These are phyloP conservation scores for Tarenaya hassleriana DNA, from an alignment of 345 rosid species.

Conservation along the genomic window DNA sequence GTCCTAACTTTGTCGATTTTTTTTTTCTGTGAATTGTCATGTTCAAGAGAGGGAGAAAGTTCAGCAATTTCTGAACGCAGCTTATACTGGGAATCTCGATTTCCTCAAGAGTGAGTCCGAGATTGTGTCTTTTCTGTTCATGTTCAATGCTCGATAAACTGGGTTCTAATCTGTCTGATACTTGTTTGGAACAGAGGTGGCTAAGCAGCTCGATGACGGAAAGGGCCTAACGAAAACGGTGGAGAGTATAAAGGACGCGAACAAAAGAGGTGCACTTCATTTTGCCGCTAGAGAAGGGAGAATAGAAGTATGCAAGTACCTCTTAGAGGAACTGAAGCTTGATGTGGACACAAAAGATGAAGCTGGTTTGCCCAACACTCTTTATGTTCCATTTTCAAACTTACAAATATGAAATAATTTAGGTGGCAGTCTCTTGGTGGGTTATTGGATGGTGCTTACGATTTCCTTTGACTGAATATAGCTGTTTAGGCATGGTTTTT, in stretches of 20 bases:
- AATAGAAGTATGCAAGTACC: conserved; percentile 72
- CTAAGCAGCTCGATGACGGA: conserved; percentile 75
- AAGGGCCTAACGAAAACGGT: conserved; percentile 56
- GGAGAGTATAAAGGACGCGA: conserved; percentile 79
- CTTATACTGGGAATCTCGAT: conserved; percentile 65
- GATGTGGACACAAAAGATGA: conserved; percentile 63
- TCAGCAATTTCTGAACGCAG: conserved; percentile 62
- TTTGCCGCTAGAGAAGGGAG: conserved; percentile 91
- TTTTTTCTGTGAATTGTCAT: conserved; percentile 11
- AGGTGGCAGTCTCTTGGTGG: background rate
- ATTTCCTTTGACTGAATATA: background rate
- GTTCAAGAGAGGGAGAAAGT: conserved; percentile 66
- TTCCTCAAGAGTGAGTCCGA: conserved; percentile 68
- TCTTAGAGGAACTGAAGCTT: conserved; percentile 74
- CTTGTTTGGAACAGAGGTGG: conserved; percentile 40
- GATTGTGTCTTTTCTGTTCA: background rate
- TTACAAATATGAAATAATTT: background rate
- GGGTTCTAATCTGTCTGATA: conserved; percentile 2
- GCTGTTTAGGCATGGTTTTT: background rate
- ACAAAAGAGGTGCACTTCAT: conserved; percentile 87
- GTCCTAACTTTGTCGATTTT: background rate
- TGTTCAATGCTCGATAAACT: background rate
- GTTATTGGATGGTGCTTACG: background rate
- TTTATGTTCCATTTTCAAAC: background rate
- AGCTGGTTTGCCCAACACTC: conserved; percentile 44